Evolutionary conservation across 176 grass and related monocot species (phyloP).

Genomic region (Phyllostachys edulis): DNA sequence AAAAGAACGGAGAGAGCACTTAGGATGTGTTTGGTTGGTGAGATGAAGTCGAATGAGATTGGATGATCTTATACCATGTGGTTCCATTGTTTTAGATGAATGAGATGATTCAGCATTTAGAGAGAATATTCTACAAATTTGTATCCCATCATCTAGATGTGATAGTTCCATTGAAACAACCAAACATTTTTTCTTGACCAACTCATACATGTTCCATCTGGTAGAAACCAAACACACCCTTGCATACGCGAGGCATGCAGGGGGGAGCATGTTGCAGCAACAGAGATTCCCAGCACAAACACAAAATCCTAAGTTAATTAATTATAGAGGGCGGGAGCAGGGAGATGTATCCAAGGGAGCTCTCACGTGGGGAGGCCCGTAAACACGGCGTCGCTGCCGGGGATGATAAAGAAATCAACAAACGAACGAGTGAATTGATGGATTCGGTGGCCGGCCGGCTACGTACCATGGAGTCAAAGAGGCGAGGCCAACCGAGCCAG

Average conservation of each 20-base stretch:
- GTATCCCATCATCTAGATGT: too few species aligned
- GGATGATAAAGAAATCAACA: background rate
- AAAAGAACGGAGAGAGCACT: too few species aligned
- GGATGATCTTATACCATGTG: too few species aligned
- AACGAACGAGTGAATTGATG: background rate
- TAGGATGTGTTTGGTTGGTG: too few species aligned
- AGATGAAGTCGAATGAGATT: too few species aligned
- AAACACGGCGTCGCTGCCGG: constrained; percentile 44
- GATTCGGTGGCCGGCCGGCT: background rate
- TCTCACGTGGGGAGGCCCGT: constrained; percentile 47
- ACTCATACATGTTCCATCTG: too few species aligned
- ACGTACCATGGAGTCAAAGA: background rate
- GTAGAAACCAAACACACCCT: too few species aligned
- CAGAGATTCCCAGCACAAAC: constrained; percentile 53
- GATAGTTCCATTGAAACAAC: too few species aligned
- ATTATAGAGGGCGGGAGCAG: background rate
- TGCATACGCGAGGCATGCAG: background rate
- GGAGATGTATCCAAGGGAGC: constrained; percentile 31
- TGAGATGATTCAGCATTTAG: too few species aligned
- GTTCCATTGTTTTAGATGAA: too few species aligned
- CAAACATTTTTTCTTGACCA: too few species aligned
- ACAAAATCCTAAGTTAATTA: constrained; percentile 36
- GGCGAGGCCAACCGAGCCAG: constrained; percentile 10
- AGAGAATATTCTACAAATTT: too few species aligned
- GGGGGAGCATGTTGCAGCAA: constrained; percentile 19